These are phyloP conservation scores for Acanthamoeba polyphaga DNA, from an alignment of 208 protist genomes.

Conservation along the genomic window DNA sequence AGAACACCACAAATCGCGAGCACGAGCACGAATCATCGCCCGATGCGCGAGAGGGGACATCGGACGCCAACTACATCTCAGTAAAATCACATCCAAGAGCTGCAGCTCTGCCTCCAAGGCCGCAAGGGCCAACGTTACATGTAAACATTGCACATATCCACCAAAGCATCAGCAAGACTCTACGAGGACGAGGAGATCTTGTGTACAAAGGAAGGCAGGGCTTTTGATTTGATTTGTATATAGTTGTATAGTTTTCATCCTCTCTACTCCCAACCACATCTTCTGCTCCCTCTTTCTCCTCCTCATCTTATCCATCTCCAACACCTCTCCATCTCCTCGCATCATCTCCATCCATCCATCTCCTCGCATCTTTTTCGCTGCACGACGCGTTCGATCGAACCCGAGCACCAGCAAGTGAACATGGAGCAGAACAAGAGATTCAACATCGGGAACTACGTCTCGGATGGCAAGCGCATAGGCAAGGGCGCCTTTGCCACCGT, in stretches of 20 bases:
- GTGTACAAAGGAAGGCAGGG: neutral
- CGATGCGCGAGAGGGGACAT: neutral
- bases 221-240: conserved; percentile 12
- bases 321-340: too few relatives aligned
- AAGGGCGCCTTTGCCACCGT: conserved; percentile 72
- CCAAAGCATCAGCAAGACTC: neutral
- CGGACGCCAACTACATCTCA: neutral
- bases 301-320: too few relatives aligned
- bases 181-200: neutral
- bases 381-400: too few relatives aligned
- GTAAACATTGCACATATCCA: neutral
- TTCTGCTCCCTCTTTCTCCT: neutral
- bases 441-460: conserved; percentile 27
- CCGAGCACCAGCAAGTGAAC: neutral
- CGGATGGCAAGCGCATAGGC: conserved; percentile 41
- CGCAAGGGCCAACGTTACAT: neutral
- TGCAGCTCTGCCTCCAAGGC: neutral
- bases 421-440: conserved; percentile 64
- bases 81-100: conserved; percentile 3
- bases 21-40: neutral
- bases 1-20: neutral
- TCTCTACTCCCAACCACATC: neutral
- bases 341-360: too few relatives aligned
- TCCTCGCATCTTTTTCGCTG: too few relatives aligned
- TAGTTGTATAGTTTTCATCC: neutral